A percentile compares a stretch with the other conserved stretches of the same genome.
These are phyloP conservation scores for Exophiala calicioides DNA, from an alignment of 2,329 filamentous ascomycete genomes.

Conservation along the genomic window DNA sequence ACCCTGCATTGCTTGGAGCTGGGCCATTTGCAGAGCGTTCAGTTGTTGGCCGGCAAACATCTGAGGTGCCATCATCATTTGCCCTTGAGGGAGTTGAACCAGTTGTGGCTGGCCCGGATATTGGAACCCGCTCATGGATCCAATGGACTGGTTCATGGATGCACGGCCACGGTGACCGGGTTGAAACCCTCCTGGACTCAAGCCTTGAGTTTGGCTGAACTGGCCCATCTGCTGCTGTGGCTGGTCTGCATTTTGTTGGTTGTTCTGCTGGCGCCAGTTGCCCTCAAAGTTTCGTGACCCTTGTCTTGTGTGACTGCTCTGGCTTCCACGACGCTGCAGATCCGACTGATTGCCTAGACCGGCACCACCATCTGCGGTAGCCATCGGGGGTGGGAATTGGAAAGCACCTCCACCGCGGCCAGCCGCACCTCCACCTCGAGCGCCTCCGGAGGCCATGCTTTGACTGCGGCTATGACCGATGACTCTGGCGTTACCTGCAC, in stretches of 20 bases:
- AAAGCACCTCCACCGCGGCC: slow-evolving; percentile 67
- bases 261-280: slow-evolving; percentile 89
- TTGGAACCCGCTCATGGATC: slow-evolving; percentile 81
- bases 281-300: slow-evolving; percentile 94
- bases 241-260: slow-evolving; percentile 46
- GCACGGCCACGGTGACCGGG: slow-evolving; percentile 81
- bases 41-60: slow-evolving; percentile 84
- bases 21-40: slow-evolving; percentile 82
- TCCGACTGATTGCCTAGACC: slow-evolving; percentile 55
- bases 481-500: slow-evolving; percentile 84
- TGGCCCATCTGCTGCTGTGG: slow-evolving; percentile 60
- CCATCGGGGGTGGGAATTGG: slow-evolving; percentile 62
- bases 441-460: slow-evolving; percentile 59
- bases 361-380: slow-evolving; percentile 54
- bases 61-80: slow-evolving; percentile 75
- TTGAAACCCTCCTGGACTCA: slow-evolving; percentile 75
- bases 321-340: slow-evolving; percentile 73
- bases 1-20: slow-evolving; percentile 89
- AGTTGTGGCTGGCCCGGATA: slow-evolving; percentile 85
- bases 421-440: slow-evolving; percentile 63
- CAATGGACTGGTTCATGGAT: slow-evolving; percentile 84
- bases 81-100: slow-evolving; percentile 78
- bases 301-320: slow-evolving; percentile 72
- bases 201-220: slow-evolving; percentile 70
- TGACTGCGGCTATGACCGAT: slow-evolving; percentile 58